Evolutionary conservation across 2,329 filamentous ascomycete species (phyloP).

Genomic region (Paecilomyces sp.): DNA sequence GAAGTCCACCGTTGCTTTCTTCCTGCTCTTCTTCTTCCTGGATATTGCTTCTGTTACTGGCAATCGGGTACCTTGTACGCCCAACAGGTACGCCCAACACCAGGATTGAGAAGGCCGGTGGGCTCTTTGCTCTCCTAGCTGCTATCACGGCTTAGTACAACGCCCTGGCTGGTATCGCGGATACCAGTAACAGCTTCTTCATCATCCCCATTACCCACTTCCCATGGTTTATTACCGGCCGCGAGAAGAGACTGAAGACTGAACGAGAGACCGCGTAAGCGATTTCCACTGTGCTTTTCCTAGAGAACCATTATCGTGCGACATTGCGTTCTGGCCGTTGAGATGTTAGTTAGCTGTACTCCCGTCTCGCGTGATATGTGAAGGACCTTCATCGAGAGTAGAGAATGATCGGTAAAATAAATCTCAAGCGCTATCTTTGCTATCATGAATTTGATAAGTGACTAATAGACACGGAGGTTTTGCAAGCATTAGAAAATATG

Average conservation of each 20-base stretch:
- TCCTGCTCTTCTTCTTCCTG: conserved; percentile 67
- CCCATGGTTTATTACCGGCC: conserved; percentile 81
- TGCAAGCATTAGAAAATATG: no score
- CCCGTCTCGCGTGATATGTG: no score
- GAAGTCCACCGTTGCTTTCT: conserved; percentile 71
- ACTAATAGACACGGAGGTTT: no score
- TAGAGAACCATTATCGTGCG: no score
- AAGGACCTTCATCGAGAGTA: no score
- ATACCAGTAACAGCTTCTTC: conserved; percentile 72
- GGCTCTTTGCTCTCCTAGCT: conserved; percentile 69
- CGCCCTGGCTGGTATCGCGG: conserved; percentile 72
- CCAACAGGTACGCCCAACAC: conserved; percentile 36
- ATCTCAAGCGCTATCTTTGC: no score
- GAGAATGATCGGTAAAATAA: no score
- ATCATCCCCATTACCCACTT: conserved; percentile 88
- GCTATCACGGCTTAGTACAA: conserved; percentile 86
- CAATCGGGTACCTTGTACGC: conserved; percentile 55
- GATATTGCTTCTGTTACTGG: conserved; percentile 68
- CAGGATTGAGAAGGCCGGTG: conserved; percentile 61
- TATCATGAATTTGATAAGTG: no score
- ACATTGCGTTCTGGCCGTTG: no score
- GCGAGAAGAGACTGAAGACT: conserved; percentile 51
- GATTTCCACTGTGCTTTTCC: no score
- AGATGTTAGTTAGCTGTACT: no score
- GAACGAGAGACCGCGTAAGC: conserved; percentile 35